Percentiles rank a stretch among this genome's conserved stretches.
Evolutionary conservation across 2,329 filamentous ascomycete species (phyloP).

Genomic region (Intubia oerlemansii): DNA sequence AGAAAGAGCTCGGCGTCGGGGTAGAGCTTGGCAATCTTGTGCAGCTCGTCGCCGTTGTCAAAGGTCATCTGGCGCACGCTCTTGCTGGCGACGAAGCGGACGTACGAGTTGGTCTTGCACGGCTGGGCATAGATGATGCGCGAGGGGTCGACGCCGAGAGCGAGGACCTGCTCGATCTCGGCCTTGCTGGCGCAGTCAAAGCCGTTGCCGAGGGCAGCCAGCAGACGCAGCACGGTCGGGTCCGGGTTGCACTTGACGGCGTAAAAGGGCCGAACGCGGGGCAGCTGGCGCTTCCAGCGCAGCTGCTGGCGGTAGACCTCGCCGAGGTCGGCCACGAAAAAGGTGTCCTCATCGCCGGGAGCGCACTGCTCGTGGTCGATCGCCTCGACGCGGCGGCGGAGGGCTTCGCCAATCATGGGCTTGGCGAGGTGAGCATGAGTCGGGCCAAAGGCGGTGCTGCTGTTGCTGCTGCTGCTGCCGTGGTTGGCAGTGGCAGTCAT

Average conservation of each 20-base stretch:
- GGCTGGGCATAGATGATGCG: conserved; percentile 98
- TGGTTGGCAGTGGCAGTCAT: too few relatives aligned
- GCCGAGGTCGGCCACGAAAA: conserved; percentile 94
- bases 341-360: conserved; percentile 87
- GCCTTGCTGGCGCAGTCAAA: conserved; percentile 97
- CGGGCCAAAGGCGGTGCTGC: too few relatives aligned
- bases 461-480: too few relatives aligned
- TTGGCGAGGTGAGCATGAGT: conserved; percentile 50
- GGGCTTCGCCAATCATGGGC: conserved; percentile 65
- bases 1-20: conserved; percentile 80
- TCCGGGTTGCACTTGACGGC: conserved; percentile 99
- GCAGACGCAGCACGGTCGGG: conserved; percentile 65
- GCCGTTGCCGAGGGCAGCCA: conserved; percentile 73
- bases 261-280: conserved; percentile 89
- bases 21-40: conserved; percentile 88
- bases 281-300: conserved; percentile 89
- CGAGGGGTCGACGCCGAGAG: conserved; percentile 60
- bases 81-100: conserved; percentile 67
- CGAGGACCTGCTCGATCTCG: conserved; percentile 83
- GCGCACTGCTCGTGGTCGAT: conserved; percentile 79
- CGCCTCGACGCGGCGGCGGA: conserved; percentile 64
- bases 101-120: conserved; percentile 97
- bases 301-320: conserved; percentile 97
- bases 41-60: conserved; percentile 92
- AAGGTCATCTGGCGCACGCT: conserved; percentile 98